These are phyloP conservation scores for Solanum commersonii DNA, from an alignment of 257 asterid species.

Conservation along the genomic window DNA sequence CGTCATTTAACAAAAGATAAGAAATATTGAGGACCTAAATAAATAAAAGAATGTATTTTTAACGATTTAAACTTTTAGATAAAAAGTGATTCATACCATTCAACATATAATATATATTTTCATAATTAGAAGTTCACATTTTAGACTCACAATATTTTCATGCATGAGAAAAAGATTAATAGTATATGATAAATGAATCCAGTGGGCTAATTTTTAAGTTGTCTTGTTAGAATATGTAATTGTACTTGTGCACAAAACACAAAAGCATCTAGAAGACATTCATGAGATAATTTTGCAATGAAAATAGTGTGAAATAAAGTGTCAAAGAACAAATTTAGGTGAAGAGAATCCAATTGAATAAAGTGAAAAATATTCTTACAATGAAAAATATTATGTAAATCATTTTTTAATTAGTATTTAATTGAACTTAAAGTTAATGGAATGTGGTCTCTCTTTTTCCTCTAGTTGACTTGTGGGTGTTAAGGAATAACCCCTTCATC, in stretches of 20 bases:
- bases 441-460: neutral
- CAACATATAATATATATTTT: too few relatives aligned
- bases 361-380: neutral
- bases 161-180: neutral
- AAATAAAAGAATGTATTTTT: neutral
- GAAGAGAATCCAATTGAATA: neutral
- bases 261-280: neutral
- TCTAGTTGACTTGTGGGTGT: neutral
- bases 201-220: neutral
- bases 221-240: neutral
- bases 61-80: neutral
- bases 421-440: neutral
- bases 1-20: neutral
- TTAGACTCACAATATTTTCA: neutral
- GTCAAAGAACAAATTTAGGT: neutral
- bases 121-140: neutral
- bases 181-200: neutral
- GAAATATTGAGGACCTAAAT: neutral
- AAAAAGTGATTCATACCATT: too few relatives aligned
- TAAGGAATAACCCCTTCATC: neutral
- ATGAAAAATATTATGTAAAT: neutral
- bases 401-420: neutral
- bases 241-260: neutral
- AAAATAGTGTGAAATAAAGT: neutral
- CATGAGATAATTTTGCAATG: neutral